Evolutionary conservation across 305 asterid genomes (phyloP).

Genomic region (Fraxinus sp.): DNA sequence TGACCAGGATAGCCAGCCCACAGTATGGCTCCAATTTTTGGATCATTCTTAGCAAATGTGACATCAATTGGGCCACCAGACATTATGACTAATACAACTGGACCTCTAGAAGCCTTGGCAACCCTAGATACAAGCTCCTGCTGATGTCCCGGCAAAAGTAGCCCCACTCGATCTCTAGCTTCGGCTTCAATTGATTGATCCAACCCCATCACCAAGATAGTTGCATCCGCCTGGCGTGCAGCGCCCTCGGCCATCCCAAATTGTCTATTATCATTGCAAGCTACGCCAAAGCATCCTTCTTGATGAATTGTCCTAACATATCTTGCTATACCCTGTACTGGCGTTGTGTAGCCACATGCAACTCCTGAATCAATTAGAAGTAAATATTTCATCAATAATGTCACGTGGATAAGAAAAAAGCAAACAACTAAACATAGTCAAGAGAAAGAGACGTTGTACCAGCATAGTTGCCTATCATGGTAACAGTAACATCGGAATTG

Average conservation of each 20-base stretch:
- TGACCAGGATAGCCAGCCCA: constrained; percentile 87
- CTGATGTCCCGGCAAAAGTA: constrained; percentile 30
- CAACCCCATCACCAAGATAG: constrained; percentile 69
- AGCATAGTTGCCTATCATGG: constrained; percentile 93
- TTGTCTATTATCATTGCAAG: constrained; percentile 39
- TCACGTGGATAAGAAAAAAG: not conserved
- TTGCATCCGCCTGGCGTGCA: constrained; percentile 68
- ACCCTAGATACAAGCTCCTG: constrained; percentile 34
- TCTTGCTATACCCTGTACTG: constrained; percentile 71
- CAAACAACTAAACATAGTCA: not conserved
- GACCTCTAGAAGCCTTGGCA: constrained; percentile 77
- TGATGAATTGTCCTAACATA: constrained; percentile 63
- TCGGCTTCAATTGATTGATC: constrained; percentile 73
- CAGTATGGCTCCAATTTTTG: constrained; percentile 53
- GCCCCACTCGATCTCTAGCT: constrained; percentile 54
- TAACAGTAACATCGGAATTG: constrained; percentile 54
- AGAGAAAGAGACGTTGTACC: constrained; percentile 35
- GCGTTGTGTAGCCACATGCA: constrained; percentile 66
- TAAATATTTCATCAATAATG: not conserved
- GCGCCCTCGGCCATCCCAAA: constrained; percentile 63
- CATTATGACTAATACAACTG: constrained; percentile 63
- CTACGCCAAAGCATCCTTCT: constrained; percentile 50
- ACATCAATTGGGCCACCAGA: constrained; percentile 85
- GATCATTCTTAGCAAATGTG: constrained; percentile 70
- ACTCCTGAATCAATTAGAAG: constrained; percentile 37